Evolutionary conservation across 1,284 basidiomycete species (phyloP).

Genomic region (Boletus mariae): DNA sequence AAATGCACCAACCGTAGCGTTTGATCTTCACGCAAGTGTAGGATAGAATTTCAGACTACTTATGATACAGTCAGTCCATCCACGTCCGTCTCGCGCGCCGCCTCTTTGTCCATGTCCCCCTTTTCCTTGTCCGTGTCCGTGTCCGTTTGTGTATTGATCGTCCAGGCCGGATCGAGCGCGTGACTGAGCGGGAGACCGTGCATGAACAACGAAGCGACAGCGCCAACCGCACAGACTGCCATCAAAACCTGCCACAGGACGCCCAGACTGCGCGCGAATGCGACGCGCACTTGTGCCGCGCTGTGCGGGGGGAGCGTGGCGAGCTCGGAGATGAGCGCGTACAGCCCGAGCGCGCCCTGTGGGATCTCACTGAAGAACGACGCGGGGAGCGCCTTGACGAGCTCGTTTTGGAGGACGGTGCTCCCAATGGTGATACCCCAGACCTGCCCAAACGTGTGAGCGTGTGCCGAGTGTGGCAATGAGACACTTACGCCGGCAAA

Average conservation of each 20-base stretch:
- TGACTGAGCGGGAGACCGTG: slow-evolving; percentile 3
- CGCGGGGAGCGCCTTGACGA: slow-evolving; percentile 5
- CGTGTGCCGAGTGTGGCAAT: background rate
- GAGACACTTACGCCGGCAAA: slow-evolving; percentile 18
- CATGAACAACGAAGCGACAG: slow-evolving; percentile 16
- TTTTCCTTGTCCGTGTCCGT: background rate
- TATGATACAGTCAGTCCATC: background rate
- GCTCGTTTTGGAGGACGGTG: slow-evolving; percentile 21
- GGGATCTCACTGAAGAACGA: slow-evolving; percentile 4
- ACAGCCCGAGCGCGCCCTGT: slow-evolving; percentile 3
- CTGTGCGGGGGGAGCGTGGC: slow-evolving; percentile 2
- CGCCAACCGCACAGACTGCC: slow-evolving; percentile 5
- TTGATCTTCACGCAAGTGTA: background rate
- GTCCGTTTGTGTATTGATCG: background rate
- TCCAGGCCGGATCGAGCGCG: slow-evolving; percentile 11
- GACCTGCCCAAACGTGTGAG: slow-evolving; percentile 7
- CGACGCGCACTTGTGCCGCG: slow-evolving; percentile 5
- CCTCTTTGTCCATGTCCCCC: background rate
- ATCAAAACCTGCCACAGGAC: slow-evolving; percentile 13
- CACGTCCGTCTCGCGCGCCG: background rate
- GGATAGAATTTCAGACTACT: background rate
- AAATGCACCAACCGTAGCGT: too few species aligned
- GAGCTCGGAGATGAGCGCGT: slow-evolving; percentile 16
- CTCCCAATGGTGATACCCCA: slow-evolving; percentile 22
- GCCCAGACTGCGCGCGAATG: slow-evolving; percentile 12